A percentile compares a stretch with the other conserved stretches of the same genome.
phyloP scores from a whole-genome alignment of 257 asterid species.

The Echium plantagineum region DNA sequence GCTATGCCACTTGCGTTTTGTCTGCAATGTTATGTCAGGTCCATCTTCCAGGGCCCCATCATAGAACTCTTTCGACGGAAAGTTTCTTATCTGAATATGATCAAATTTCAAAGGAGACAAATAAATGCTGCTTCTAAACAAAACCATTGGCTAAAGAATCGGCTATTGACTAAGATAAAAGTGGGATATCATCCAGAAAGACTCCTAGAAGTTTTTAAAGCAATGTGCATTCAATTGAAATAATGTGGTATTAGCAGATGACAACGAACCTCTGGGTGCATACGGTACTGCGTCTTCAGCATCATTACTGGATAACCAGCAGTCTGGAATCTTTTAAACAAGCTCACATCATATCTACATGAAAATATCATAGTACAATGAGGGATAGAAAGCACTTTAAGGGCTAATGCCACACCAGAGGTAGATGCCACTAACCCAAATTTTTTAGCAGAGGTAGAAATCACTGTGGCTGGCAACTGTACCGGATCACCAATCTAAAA shows the following conservation, averaged over 20 bases:
- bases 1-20: slow-evolving; percentile 69
- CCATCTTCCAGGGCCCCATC: slow-evolving; percentile 74
- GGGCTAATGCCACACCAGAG: background rate
- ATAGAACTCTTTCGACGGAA: slow-evolving; percentile 94
- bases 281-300: slow-evolving; percentile 97
- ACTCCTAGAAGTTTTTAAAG: background rate
- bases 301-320: slow-evolving; percentile 98
- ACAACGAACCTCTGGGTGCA: slow-evolving; percentile 83
- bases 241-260: background rate
- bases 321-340: slow-evolving; percentile 76
- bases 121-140: background rate
- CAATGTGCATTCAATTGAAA: background rate
- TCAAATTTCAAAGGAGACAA: slow-evolving; percentile 13
- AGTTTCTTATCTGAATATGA: slow-evolving; percentile 67
- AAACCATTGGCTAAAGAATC: background rate
- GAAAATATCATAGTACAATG: background rate
- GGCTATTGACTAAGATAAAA: background rate
- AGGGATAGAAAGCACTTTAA: background rate
- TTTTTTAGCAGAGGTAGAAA: slow-evolving; percentile 60
- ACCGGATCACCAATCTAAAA: slow-evolving; percentile 94
- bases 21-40: slow-evolving; percentile 52
- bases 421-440: slow-evolving; percentile 42
- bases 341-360: slow-evolving; percentile 68
- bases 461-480: slow-evolving; percentile 95
- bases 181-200: background rate